These are phyloP conservation scores for Novymonas esmeraldas DNA, from an alignment of 208 protist genomes.

Conservation along the genomic window DNA sequence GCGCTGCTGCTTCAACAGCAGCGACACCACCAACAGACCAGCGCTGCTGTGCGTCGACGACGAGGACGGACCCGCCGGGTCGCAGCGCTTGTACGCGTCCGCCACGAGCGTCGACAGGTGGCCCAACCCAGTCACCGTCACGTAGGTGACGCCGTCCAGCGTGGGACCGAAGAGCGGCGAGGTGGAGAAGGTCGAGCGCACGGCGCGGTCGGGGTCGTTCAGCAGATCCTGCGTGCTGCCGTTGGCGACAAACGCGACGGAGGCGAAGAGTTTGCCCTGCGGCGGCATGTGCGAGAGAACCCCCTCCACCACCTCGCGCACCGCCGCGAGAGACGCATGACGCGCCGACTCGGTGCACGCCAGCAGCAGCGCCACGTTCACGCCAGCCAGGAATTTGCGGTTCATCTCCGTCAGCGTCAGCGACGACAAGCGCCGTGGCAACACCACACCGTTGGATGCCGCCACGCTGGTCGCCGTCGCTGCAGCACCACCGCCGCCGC, in stretches of 20 bases:
- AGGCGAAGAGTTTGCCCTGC: conserved; percentile 45
- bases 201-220: conserved; percentile 8
- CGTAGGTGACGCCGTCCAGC: conserved; percentile 56
- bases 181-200: conserved; percentile 38
- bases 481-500: too few relatives aligned
- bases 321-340: conserved; percentile 28
- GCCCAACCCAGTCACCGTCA: conserved; percentile 29
- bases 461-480: neutral
- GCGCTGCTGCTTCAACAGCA: conserved; percentile 59
- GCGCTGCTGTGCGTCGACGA: conserved; percentile 6
- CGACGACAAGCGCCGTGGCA: conserved; percentile 35
- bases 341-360: conserved; percentile 39
- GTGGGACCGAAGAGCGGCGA: conserved; percentile 42
- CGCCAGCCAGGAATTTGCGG: conserved; percentile 56
- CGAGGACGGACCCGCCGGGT: conserved; percentile 6
- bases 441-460: neutral
- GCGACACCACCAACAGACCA: conserved; percentile 52
- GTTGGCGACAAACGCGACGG: conserved; percentile 40
- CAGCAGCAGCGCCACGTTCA: conserved; percentile 64
- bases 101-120: conserved; percentile 18
- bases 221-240: conserved; percentile 60
- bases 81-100: conserved; percentile 26
- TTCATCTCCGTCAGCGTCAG: conserved; percentile 47
- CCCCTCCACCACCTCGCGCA: conserved; percentile 47
- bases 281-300: conserved; percentile 38